Evolutionary conservation across 495 filamentous ascomycete genomes (phyloP).

Genomic region (Cercophora samala): DNA sequence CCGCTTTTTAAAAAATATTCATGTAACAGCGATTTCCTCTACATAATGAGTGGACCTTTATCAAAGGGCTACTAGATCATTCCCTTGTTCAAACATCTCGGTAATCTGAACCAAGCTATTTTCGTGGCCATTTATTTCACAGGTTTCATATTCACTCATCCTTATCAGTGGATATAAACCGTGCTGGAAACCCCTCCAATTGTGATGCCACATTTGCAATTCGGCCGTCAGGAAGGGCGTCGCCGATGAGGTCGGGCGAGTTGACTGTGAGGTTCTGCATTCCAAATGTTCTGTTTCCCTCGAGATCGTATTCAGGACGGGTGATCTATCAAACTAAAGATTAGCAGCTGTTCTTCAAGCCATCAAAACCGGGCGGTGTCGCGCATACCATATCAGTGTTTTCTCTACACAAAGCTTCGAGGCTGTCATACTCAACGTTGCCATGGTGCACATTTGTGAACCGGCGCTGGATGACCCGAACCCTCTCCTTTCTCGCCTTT

Average conservation of each 20-base stretch:
- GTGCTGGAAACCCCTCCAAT: neutral
- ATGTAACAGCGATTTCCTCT: neutral
- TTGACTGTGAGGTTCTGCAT: constrained; percentile 15
- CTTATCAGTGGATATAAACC: neutral
- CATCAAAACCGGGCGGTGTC: neutral
- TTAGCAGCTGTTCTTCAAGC: neutral
- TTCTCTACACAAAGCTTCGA: neutral
- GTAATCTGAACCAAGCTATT: neutral
- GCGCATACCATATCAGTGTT: neutral
- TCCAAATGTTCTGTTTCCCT: constrained; percentile 6
- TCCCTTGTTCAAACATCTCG: neutral
- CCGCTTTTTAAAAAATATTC: neutral
- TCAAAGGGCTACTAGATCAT: neutral
- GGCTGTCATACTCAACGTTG: neutral
- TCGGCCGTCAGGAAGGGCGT: neutral
- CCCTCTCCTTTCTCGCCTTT: neutral
- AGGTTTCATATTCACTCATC: neutral
- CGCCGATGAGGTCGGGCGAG: constrained; percentile 8
- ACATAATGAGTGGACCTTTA: neutral
- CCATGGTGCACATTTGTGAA: neutral
- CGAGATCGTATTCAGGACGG: constrained; percentile 13
- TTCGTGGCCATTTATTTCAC: neutral
- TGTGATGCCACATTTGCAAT: neutral
- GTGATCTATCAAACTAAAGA: neutral
- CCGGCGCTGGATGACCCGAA: neutral